Conservation (phyloP, 345 rosid genomes). For the Eucalyptus sp. region DNA sequence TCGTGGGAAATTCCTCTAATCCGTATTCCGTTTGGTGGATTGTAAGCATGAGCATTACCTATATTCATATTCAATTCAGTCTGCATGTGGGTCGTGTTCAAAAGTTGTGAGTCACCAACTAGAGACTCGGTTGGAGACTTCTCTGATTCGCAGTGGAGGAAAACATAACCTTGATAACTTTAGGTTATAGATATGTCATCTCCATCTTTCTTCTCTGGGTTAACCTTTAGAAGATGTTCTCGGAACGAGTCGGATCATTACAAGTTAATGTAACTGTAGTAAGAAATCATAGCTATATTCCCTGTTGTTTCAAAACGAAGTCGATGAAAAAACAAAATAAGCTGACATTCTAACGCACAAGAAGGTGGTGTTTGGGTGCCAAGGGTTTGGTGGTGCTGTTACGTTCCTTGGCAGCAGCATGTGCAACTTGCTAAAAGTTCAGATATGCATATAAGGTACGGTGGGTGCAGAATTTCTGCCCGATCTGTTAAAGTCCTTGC, state of each 20-base stretch:
- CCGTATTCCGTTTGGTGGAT: neutral
- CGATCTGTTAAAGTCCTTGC: constrained; percentile 33
- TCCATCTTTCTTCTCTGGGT: neutral
- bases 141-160: neutral
- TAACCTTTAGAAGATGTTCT: neutral
- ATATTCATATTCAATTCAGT: neutral
- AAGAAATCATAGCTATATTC: neutral
- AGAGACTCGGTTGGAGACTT: neutral
- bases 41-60: neutral
- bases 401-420: constrained; percentile 9
- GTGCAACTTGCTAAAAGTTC: neutral
- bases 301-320: neutral
- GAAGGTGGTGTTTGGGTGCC: neutral
- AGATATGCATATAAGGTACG: neutral
- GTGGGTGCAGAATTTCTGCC: neutral
- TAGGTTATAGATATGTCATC: neutral
- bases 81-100: neutral
- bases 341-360: neutral
- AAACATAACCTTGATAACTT: neutral
- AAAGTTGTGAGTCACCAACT: neutral
- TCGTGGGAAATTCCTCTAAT: neutral
- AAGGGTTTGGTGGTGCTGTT: neutral
- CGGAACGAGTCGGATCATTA: neutral
- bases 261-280: neutral
- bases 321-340: neutral